Base-by-base conservation (phyloP, 192 early-diverging fungal genomes). In the Funneliformis geosporum region DNA sequence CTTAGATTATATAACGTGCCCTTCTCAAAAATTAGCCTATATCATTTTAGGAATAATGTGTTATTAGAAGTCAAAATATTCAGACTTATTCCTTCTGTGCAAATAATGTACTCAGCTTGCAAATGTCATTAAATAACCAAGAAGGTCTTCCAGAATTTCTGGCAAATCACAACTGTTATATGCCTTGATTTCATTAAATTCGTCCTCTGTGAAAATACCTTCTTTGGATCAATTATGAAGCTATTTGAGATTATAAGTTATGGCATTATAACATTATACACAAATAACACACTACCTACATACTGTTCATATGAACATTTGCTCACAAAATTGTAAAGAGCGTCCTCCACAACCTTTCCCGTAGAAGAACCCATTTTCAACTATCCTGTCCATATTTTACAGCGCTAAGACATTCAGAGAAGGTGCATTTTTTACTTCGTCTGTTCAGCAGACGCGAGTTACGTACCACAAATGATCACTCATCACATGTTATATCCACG, bases 181-280 rank as follows among this genome's bases (percentile, higher is more conserved):
- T 28, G 0, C 16, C 12, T 43, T 38, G 16, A 73, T 73, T 55
- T 73, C 71, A 25, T 73, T 47, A 25, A 73, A 21, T 33, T 73
- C 71, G 0, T 44, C 47, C n/a, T 27, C 43, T 73, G 47, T 73
- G 43, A 73, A 73, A 47, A 73, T 55, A 47, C 28, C 44, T 47
- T 73, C 47, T 18, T 73, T 73, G 74, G 65, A 44, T 83, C 79
- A 33, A 83, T 39, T 16, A 83, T 77, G n/a, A 83, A 83, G 40
- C 61, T 74, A 67, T 76, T 73, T 78, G 8, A 78, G 25, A 67
- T 43, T 40, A 38, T 65, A 39, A 21, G 39, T 39, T 40, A 28
- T 5, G 11, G 59, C 14, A 77, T 68, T 25, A 40, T 33, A 78
- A 60, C 4, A 42, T 14, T 16, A 65, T 4, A 33, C 42, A 61